Evolutionary conservation across 2,329 filamentous ascomycete species (phyloP).

Genomic region (Zymoseptoria passerinii): DNA sequence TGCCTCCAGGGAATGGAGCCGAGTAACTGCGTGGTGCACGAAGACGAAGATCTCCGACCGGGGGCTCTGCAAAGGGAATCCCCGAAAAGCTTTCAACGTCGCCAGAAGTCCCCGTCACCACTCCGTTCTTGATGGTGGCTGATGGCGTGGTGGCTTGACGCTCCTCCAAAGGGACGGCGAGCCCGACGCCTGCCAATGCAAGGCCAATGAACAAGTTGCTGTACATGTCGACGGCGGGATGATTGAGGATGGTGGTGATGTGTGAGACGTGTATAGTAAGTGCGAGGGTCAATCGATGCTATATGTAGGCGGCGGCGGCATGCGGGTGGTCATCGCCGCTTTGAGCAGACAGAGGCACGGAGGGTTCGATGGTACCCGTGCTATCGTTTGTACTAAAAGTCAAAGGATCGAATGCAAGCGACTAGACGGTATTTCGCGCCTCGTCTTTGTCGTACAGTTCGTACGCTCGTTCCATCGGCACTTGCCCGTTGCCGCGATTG

Average conservation of each 20-base stretch:
- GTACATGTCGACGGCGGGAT: background rate
- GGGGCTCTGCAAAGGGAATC: constrained; percentile 67
- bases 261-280: background rate
- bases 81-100: constrained; percentile 62
- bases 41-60: constrained; percentile 57
- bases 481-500: too few species aligned
- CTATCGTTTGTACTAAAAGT: background rate
- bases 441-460: background rate
- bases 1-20: constrained; percentile 41
- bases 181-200: background rate
- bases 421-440: background rate
- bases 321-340: too few species aligned
- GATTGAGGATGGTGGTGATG: background rate
- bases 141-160: constrained; percentile 10
- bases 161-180: constrained; percentile 12
- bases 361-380: background rate
- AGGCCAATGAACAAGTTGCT: background rate
- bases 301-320: background rate
- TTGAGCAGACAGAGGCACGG: too few species aligned
- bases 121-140: constrained; percentile 46
- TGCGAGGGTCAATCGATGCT: background rate
- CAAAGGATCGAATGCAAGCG: background rate
- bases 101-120: constrained; percentile 39
- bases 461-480: too few species aligned
- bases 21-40: constrained; percentile 58